Base-by-base conservation (phyloP, 352 stramenopile genomes). In the Thraustochytrium striatum region DNA sequence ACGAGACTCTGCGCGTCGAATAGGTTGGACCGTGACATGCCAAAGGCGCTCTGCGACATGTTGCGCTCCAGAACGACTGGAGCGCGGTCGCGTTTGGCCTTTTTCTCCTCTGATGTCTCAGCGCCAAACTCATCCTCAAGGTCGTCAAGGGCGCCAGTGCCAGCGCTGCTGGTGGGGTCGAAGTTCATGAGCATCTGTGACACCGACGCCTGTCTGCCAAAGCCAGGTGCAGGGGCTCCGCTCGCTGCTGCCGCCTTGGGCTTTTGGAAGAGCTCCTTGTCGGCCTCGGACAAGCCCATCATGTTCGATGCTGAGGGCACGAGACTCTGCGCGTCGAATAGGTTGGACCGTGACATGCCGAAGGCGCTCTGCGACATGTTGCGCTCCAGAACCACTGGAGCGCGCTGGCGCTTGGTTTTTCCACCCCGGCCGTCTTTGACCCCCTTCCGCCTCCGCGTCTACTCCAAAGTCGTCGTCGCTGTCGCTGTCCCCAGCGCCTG, bases 1-100 rank as follows among this genome's bases (percentile, higher is more conserved):
- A 75, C 21, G 41, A 75, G 9, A 28, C 33, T 68, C 16, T 3
- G 21, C 5, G 65, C 65, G 52, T 75, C 65, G 25, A 75, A 75
- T 8, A 75, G 25, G 36, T 75, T 75, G 16, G n/a, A 0, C 1
- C 65, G 25, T 11, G 65, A 75, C 19, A 16, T 13, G 25, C 65
- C 41, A 28, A 75, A 75, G 3, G 1, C 11, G 41, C n/a, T 38
- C 0, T 75, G 21, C n/a, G 65, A 70, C 65, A 75, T 75, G 25
- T n/a, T 9, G 16, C 39, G 32, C 52, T 75, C 41, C 44, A 75
- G 39, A 13, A 62, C 50, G 25, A 75, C 50, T 25, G 65, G 65
- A 44, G 25, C 19, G 53, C n/a, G n/a, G n/a, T n/a, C n/a, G n/a
- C n/a, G n/a, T n/a, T n/a, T n/a, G n/a, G n/a, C n/a, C n/a, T 25